Base-by-base conservation (phyloP, 2,329 filamentous ascomycete genomes). In the Chalaropsis ovoidea region DNA sequence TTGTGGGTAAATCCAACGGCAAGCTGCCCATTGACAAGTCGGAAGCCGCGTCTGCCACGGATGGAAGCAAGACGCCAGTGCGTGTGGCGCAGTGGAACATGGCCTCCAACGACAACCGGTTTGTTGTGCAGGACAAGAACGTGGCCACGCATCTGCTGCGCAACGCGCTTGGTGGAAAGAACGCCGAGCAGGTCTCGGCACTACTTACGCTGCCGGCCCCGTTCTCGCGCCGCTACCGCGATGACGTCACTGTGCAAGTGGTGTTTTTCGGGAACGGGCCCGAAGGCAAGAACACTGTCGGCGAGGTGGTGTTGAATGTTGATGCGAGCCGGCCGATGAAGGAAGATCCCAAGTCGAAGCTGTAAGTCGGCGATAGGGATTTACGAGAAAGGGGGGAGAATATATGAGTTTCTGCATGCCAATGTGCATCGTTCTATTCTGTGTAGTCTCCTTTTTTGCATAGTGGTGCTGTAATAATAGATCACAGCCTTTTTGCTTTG, bases 161-260 rank as follows among this genome's bases (percentile, higher is more conserved):
- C 69, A 99, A 99, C 72, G 94, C 94, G 0, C 84, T 99, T 39
- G 94, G 94, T 65, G 94, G 94, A 11, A 91, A 88, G 74, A 92
- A 99, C 72, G 85, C 86, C 71, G 95, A 99, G 76, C 94, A 96
- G 81, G 83, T 99, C 17, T 95, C 89, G 72, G 93, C 93, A 22
- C 79, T 99, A 68, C 80, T 99, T 70, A 97, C 94, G 0, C 80
- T 99, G 24, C 92, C 93, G 2, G 89, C 90, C 66, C 95, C 94
- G 0, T 96, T 92, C 73, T 95, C 90, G 39, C 83, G 94, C 72
- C 81, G 94, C 72, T 99, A 97, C 74, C 85, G 93, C 70, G 94
- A 99, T 73, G 94, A 99, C 74, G 78, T 99, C 69, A 99, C 94
- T 0, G 93, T 99, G 17, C 90, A 99, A 75, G 94, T 99, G 68